These are phyloP conservation scores for Colletotrichum siamense DNA, from an alignment of 2,329 filamentous ascomycete species.

Conservation along the genomic window DNA sequence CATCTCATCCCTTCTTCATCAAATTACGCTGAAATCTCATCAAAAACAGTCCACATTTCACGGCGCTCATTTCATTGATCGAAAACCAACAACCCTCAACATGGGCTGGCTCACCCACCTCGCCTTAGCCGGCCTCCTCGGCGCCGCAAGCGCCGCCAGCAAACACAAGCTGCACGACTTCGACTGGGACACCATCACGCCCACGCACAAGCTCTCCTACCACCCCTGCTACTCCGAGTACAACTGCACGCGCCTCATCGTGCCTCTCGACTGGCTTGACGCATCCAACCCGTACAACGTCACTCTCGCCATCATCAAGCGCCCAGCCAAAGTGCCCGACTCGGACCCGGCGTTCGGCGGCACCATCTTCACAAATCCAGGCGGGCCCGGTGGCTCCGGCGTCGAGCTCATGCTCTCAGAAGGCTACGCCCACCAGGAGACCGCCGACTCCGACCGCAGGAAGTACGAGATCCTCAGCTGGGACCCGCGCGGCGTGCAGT, in stretches of 20 bases:
- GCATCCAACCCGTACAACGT: conserved; percentile 31
- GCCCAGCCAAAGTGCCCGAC: conserved; percentile 42
- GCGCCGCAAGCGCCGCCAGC: not conserved
- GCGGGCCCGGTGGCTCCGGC: conserved; percentile 49
- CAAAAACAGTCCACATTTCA: not conserved
- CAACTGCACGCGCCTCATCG: conserved; percentile 46
- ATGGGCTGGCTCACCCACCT: not conserved
- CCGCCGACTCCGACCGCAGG: conserved; percentile 29
- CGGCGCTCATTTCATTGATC: not conserved
- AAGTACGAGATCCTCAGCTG: conserved; percentile 49
- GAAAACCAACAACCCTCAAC: not conserved
- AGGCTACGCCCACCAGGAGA: conserved; percentile 25
- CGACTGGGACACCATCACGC: conserved; percentile 40
- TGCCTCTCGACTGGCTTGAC: conserved; percentile 47
- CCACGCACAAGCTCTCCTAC: conserved; percentile 40
- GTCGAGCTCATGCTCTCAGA: conserved; percentile 29
- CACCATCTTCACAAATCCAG: conserved; percentile 49
- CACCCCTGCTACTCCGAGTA: conserved; percentile 43
- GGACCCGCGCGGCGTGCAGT: conserved; percentile 47
- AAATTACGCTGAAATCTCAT: not conserved
- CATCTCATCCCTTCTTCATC: not conserved
- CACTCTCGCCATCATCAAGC: conserved; percentile 45
- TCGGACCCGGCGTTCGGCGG: conserved; percentile 45
- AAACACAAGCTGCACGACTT: conserved; percentile 26
- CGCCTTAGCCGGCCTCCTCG: not conserved